Evolutionary conservation across 208 protist genomes (phyloP).

Genomic region (Leishmania turanica): DNA sequence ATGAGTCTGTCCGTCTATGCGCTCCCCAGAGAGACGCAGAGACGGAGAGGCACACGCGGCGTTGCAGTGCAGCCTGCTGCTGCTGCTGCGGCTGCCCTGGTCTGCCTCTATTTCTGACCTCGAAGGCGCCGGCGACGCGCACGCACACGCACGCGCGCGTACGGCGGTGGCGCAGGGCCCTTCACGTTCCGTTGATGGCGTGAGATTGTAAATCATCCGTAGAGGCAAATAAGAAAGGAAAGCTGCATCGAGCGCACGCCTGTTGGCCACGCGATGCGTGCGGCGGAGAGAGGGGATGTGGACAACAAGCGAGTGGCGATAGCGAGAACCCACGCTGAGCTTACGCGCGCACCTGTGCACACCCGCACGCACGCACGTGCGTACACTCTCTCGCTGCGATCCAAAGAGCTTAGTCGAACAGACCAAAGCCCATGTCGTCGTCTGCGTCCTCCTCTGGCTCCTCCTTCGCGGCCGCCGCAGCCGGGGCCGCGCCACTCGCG

Average conservation of each 20-base stretch:
- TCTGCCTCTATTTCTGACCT: not conserved
- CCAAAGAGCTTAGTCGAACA: slow-evolving; percentile 80
- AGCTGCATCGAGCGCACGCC: too few relatives aligned
- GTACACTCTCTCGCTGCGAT: not conserved
- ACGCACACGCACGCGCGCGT: not conserved
- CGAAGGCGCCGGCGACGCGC: not conserved
- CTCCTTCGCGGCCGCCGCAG: slow-evolving; percentile 61
- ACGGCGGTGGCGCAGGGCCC: not conserved
- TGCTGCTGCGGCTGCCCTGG: not conserved
- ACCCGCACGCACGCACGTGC: not conserved
- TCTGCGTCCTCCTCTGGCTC: slow-evolving; percentile 81
- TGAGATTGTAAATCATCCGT: not conserved
- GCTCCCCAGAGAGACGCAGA: not conserved
- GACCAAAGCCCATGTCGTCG: slow-evolving; percentile 89
- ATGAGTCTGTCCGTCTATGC: not conserved
- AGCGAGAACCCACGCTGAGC: not conserved
- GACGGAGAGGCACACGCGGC: not conserved
- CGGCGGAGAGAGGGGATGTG: not conserved
- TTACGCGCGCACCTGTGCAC: not conserved
- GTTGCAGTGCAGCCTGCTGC: not conserved
- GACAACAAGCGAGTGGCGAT: not conserved
- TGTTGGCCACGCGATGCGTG: too few relatives aligned
- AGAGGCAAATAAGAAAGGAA: not conserved
- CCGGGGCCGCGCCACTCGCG: slow-evolving; percentile 32
- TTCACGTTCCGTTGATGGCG: not conserved